A percentile compares a stretch with the other conserved stretches of the same genome.
Evolutionary conservation across 2,329 filamentous ascomycete genomes (phyloP).

Genomic region (Chrysoporthe deuterocubensis): DNA sequence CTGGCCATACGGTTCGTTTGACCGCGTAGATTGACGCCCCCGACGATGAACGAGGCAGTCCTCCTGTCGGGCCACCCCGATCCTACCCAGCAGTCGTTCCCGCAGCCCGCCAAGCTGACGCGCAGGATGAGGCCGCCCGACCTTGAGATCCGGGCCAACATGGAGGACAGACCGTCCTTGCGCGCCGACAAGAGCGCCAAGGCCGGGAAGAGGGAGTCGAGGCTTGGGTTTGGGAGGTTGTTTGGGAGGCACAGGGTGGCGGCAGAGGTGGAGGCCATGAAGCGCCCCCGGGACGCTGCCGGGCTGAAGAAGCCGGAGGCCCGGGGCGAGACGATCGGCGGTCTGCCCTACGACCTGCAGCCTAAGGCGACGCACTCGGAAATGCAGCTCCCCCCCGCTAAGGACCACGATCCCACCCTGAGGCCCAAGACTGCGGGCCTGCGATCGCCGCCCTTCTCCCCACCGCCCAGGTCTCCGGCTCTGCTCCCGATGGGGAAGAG

Average conservation of each 20-base stretch:
- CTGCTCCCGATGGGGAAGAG: conserved; percentile 17
- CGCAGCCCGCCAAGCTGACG: conserved; percentile 30
- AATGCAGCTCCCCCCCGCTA: conserved; percentile 19
- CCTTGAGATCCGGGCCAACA: conserved; percentile 36
- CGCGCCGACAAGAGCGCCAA: conserved; percentile 45
- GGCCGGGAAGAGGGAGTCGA: conserved; percentile 54
- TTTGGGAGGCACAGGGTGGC: conserved; percentile 51
- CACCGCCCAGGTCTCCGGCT: conserved; percentile 31
- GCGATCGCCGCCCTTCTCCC: conserved; percentile 21
- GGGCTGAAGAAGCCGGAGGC: conserved; percentile 16
- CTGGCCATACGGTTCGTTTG: conserved; percentile 4
- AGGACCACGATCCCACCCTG: neutral
- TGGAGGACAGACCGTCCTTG: conserved; percentile 47
- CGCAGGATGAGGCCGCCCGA: conserved; percentile 47
- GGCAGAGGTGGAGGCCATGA: conserved; percentile 40
- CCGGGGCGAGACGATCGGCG: conserved; percentile 15
- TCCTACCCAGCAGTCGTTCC: conserved; percentile 11
- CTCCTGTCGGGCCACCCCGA: conserved; percentile 6
- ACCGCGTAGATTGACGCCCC: neutral
- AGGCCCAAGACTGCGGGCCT: conserved; percentile 20
- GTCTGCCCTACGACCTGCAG: conserved; percentile 21
- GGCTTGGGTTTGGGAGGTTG: conserved; percentile 54
- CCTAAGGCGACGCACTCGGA: conserved; percentile 20
- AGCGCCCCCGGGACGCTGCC: conserved; percentile 9
- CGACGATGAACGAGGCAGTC: conserved; percentile 15